Percentiles rank a stretch among this genome's conserved stretches.
Conservation (phyloP, 148 eudicot species). For the Rhododendron ovatum region DNA sequence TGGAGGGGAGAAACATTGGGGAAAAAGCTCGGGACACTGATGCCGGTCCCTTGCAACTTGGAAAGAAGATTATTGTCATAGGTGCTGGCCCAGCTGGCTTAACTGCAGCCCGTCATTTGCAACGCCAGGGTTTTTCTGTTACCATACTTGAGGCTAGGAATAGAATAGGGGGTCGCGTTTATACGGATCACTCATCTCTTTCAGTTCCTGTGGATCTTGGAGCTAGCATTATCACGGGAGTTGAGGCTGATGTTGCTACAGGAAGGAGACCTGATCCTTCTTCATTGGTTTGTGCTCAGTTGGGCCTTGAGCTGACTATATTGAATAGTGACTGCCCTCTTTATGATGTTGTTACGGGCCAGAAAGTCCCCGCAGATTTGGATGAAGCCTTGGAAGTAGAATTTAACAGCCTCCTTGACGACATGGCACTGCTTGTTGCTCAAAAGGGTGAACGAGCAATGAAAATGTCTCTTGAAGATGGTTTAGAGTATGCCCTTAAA, state of each 20-base stretch:
- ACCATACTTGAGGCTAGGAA: slow-evolving; percentile 83
- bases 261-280: slow-evolving; percentile 98
- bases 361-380: slow-evolving; percentile 79
- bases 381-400: slow-evolving; percentile 93
- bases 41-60: slow-evolving; percentile 29
- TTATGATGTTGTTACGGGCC: slow-evolving; percentile 76
- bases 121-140: slow-evolving; percentile 82
- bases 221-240: slow-evolving; percentile 98
- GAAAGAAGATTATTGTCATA: slow-evolving; percentile 67
- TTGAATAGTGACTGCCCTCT: slow-evolving; percentile 98
- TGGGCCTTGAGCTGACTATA: slow-evolving; percentile 93
- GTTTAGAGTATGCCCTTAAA: slow-evolving; percentile 82
- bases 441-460: slow-evolving; percentile 76
- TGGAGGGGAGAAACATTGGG: slow-evolving; percentile 51
- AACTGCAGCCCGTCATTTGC: slow-evolving; percentile 94
- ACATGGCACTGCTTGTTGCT: slow-evolving; percentile 78
- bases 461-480: slow-evolving; percentile 95
- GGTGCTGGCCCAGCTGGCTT: slow-evolving; percentile 99
- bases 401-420: slow-evolving; percentile 86
- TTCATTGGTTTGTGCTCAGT: slow-evolving; percentile 85
- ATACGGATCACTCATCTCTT: slow-evolving; percentile 82
- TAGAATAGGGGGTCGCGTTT: slow-evolving; percentile 94
- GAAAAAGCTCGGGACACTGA: slow-evolving; percentile 42
- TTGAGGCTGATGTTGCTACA: slow-evolving; percentile 93
- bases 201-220: slow-evolving; percentile 99